A percentile compares a stretch with the other conserved stretches of the same genome.
Conservation (phyloP, 495 filamentous ascomycete genomes). For the Chaetomium cochliodes region DNA sequence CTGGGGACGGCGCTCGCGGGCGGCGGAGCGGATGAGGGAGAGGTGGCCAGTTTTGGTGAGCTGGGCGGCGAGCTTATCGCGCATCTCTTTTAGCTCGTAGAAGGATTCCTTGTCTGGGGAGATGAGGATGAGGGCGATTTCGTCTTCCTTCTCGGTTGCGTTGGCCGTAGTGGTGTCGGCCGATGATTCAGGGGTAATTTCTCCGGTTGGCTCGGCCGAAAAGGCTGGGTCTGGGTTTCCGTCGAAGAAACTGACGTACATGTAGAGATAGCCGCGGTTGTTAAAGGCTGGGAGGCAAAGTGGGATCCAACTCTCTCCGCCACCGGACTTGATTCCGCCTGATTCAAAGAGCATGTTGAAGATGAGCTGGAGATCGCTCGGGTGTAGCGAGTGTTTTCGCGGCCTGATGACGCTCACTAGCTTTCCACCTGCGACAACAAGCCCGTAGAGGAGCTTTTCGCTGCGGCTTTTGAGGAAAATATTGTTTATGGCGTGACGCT, state of each 20-base stretch:
- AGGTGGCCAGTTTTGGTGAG: constrained; percentile 74
- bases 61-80: constrained; percentile 71
- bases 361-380: constrained; percentile 90
- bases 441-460: constrained; percentile 79
- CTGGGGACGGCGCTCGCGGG: constrained; percentile 65
- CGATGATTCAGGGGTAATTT: constrained; percentile 1
- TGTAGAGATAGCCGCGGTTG: constrained; percentile 94
- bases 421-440: constrained; percentile 89
- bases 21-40: constrained; percentile 68
- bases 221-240: constrained; percentile 34
- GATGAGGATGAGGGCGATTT: constrained; percentile 88
- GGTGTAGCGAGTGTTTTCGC: constrained; percentile 92
- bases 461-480: constrained; percentile 74
- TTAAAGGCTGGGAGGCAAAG: constrained; percentile 97
- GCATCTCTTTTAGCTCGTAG: constrained; percentile 83
- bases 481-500: constrained; percentile 83
- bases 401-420: constrained; percentile 93
- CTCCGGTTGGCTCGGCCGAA: constrained; percentile 26
- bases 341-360: constrained; percentile 99
- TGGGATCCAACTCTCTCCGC: constrained; percentile 96
- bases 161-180: constrained; percentile 23
- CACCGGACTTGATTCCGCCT: constrained; percentile 75
- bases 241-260: constrained; percentile 94
- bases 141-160: constrained; percentile 55
- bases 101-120: constrained; percentile 91